Evolutionary conservation across 2,329 filamentous ascomycete species (phyloP), one percentile per base, ranked within the genome.

Genomic region (Helotiales sp.): DNA sequence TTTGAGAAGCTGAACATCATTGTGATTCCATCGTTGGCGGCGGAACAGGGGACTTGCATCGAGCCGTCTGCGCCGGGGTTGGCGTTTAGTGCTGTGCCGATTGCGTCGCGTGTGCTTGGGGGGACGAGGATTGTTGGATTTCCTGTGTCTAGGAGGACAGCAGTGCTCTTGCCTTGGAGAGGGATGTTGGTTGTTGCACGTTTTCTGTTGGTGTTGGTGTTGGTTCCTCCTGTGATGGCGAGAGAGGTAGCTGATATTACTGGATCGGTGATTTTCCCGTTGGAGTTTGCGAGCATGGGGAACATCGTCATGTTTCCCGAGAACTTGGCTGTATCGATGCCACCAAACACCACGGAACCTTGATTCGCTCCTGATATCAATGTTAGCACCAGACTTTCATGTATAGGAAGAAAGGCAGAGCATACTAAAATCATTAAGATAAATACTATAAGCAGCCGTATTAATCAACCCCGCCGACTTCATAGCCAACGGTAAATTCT

Each of bases 161-260:
- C 57, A 6, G 30, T 33, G n/a, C 24, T 52, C 15, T 44, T 22
- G 24, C 53, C 57, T 8, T 59, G 59, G 5, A 29, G 13, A 1
- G 54, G 59, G 46, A 60, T 48, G 13, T 46, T 46, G 5, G 60
- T 36, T 5, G 51, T 55, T 15, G 30, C 52, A 31, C 52, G 61
- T 54, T 29, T 58, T 54, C 13, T 60, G 52, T 54, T 57, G 58
- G 44, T 62, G 59, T 36, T 58, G 52, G 8, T 60, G 52, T 54
- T 57, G 58, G 44, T 62, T 58, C 30, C 52, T 55, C 17, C n/a
- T 25, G 3, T 47, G 36, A 55, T 47, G 6, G 6, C 30, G 30
- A 31, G 30, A 31, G 30, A 58, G 49, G 13, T 17, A n/a, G 3
- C 17, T 25, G 15, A 25, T 19, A 13, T 2, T 3, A 40, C 36